Evolutionary conservation across 179 eudicot genomes (phyloP), one percentile per base, ranked within the genome.

Genomic region (Amaranthus tricolor): DNA sequence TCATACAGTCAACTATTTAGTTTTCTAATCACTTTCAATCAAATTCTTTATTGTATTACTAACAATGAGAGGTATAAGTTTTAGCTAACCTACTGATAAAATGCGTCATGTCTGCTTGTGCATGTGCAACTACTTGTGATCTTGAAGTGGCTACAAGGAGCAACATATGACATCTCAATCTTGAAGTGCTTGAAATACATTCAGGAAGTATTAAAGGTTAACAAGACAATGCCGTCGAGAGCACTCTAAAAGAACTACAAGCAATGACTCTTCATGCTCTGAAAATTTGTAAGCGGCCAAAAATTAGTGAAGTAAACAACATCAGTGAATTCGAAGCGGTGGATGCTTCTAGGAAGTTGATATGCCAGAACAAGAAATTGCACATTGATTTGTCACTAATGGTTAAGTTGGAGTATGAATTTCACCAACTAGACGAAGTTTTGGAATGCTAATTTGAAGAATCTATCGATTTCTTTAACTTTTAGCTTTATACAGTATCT

Each of bases 381-480:
- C 60, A 70, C 12, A 12, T 73, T 13, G 24, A 45, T 6, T 51
- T 44, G 16, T 16, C 17, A 65, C 75, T 61, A 48, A 75, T 83
- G 67, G 63, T 58, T 16, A 48, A 74, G 55, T 45, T 78, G 40
- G 82, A 82, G 63, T 70, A 55, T 16, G 65, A 56, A 47, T 45
- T 82, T 66, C 65, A 75, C 53, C 74, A 58, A 16, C 31, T 74
- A 2, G 84, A 82, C 71, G 69, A 75, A 78, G 55, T 15, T 40
- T 49, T 79, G 8, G 82, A 79, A 57, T 21, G 72, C 43, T 47
- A 78, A 56, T 66, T 75, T 59, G 66, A 79, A 76, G 72, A 59
- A 77, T 43, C 61, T 82, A 79, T 77, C 81, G 11, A 75, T 72
- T 56, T 74, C 79, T 45, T 80, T 82, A 75, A 82, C 14, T 76